Percentiles rank a stretch among this genome's conserved stretches.
These are phyloP conservation scores for Hypoxylon sp. DNA, from an alignment of 2,329 filamentous ascomycete genomes.

Conservation along the genomic window DNA sequence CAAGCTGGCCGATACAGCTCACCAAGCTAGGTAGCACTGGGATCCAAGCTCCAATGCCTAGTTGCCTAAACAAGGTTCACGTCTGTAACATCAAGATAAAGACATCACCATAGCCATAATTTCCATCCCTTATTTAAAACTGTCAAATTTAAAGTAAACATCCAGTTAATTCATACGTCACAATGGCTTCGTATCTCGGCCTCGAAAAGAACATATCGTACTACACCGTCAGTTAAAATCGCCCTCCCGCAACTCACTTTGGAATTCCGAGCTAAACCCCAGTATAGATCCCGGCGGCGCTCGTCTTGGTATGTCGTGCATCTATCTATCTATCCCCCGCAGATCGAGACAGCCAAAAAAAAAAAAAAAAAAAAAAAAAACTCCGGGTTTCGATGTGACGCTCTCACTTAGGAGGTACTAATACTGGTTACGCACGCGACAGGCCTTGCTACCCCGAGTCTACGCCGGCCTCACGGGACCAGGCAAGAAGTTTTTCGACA, in stretches of 20 bases:
- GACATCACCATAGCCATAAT: no score
- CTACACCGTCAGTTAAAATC: conserved; percentile 40
- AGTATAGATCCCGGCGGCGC: conserved; percentile 40
- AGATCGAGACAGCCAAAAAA: no score
- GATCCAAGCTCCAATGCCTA: neutral
- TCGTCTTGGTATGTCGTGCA: conserved; percentile 35
- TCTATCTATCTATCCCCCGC: no score
- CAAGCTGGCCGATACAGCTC: neutral
- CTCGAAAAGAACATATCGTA: conserved; percentile 46
- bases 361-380: no score
- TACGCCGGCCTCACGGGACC: conserved; percentile 45
- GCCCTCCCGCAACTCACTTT: no score
- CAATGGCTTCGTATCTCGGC: conserved; percentile 41
- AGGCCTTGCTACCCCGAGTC: conserved; percentile 40
- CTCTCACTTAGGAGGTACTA: no score
- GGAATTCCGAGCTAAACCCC: conserved; percentile 14
- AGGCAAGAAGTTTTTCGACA: conserved; percentile 43
- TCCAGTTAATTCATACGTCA: no score
- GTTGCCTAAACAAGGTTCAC: neutral
- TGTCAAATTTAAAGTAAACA: neutral
- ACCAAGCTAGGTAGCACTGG: no score
- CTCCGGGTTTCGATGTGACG: no score
- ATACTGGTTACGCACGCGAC: conserved; percentile 1
- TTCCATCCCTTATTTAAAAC: neutral
- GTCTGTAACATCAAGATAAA: neutral